phyloP scores from a whole-genome alignment of 1,139 yeast genomes.

The Nakaseomyces nivariensis region DNA sequence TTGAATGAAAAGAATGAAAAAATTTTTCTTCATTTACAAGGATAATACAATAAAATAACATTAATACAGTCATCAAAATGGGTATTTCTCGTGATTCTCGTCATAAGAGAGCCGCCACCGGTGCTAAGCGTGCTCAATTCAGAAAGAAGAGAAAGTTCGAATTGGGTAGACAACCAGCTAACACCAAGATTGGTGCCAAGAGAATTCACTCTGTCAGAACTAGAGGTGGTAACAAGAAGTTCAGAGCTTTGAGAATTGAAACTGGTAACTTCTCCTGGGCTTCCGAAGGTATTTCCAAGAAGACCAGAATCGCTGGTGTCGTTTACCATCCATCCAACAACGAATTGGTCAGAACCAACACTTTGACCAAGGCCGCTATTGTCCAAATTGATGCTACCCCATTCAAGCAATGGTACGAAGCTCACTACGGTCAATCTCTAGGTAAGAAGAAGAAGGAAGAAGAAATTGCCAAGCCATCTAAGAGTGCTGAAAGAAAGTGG shows the following conservation, averaged over 20 bases:
- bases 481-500: constrained; percentile 80
- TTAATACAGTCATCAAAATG: constrained; percentile 41
- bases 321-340: constrained; percentile 99
- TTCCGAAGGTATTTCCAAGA: constrained; percentile 95
- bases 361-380: constrained; percentile 96
- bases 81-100: constrained; percentile 99
- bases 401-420: constrained; percentile 98
- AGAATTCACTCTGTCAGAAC: constrained; percentile 99
- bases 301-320: constrained; percentile 97
- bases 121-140: constrained; percentile 99
- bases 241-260: constrained; percentile 99
- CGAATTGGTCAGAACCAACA: constrained; percentile 99
- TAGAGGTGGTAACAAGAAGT: constrained; percentile 99
- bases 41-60: background rate
- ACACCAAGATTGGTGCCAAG: constrained; percentile 98
- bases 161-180: constrained; percentile 99
- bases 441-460: constrained; percentile 58
- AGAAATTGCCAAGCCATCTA: constrained; percentile 58
- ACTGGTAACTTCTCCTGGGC: constrained; percentile 99
- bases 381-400: constrained; percentile 99
- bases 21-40: too few relatives aligned
- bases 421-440: constrained; percentile 90
- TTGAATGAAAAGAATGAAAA: background rate
- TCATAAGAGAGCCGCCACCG: constrained; percentile 99
- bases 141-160: constrained; percentile 99